Evolutionary conservation across 2,329 filamentous ascomycete genomes (phyloP).

Genomic region (Monosporascus sp.): DNA sequence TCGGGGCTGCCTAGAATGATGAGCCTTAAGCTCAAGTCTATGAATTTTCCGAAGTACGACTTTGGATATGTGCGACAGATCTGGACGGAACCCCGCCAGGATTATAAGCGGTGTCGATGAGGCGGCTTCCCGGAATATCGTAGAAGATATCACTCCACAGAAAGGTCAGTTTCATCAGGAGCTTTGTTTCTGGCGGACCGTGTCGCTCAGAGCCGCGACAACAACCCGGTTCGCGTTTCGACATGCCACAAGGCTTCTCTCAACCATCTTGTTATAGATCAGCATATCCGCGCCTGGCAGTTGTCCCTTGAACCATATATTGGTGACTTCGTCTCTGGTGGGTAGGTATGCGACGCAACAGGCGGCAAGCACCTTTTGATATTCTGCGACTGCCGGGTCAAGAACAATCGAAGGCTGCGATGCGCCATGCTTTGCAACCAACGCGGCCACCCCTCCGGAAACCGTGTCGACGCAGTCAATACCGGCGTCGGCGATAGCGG

Average conservation of each 20-base stretch:
- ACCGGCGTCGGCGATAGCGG: conserved; percentile 86
- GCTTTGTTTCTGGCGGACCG: conserved; percentile 20
- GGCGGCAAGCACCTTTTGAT: conserved; percentile 69
- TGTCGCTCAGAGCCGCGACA: conserved; percentile 33
- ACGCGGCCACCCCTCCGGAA: conserved; percentile 79
- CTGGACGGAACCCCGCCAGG: no score
- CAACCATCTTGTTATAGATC: conserved; percentile 35
- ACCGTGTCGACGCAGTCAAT: conserved; percentile 94
- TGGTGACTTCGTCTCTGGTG: conserved; percentile 82
- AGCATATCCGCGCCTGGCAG: conserved; percentile 38
- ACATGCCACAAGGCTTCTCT: conserved; percentile 36
- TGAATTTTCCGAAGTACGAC: no score
- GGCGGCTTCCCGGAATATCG: not conserved
- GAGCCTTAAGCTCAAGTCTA: no score
- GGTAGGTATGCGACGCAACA: conserved; percentile 90
- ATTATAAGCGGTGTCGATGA: not conserved
- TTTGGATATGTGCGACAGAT: no score
- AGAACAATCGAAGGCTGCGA: conserved; percentile 52
- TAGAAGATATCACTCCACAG: not conserved
- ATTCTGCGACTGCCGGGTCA: conserved; percentile 79
- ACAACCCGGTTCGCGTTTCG: conserved; percentile 37
- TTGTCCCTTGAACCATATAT: conserved; percentile 85
- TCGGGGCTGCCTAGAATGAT: no score
- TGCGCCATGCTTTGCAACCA: conserved; percentile 46
- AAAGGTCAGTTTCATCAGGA: conserved; percentile 11